These are phyloP conservation scores for Leccinum subgranulosum DNA, from an alignment of 768 basidiomycete species.

Conservation along the genomic window DNA sequence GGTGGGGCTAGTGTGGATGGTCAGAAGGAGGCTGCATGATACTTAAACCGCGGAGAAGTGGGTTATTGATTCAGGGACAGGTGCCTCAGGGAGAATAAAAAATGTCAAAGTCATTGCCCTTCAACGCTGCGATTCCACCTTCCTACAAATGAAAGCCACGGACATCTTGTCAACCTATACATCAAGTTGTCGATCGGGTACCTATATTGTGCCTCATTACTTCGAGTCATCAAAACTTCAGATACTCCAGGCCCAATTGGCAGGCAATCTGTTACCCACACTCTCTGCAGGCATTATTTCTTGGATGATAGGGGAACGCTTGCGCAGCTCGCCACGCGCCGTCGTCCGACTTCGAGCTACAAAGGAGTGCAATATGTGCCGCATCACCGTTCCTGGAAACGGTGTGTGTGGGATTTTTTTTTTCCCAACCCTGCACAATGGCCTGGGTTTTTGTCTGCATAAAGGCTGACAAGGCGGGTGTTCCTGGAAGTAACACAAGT, in stretches of 20 bases:
- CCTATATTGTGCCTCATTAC: background rate
- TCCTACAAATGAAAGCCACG: background rate
- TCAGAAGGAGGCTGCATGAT: background rate
- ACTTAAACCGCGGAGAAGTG: conserved; percentile 1
- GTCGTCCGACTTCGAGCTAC: background rate
- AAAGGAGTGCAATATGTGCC: background rate
- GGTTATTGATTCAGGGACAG: conserved; percentile 4
- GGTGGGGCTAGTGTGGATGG: background rate
- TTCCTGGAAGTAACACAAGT: background rate
- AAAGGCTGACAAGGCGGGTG: background rate
- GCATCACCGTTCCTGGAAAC: background rate
- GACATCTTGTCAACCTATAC: background rate
- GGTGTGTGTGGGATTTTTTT: background rate
- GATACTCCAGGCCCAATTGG: background rate
- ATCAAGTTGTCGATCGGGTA: background rate
- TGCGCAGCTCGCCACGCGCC: background rate
- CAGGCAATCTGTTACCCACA: background rate
- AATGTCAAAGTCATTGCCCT: background rate
- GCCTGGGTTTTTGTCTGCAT: background rate
- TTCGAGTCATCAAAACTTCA: background rate
- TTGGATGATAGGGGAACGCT: background rate
- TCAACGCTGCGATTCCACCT: too few species aligned
- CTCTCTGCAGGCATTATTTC: background rate
- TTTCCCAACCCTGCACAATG: background rate
- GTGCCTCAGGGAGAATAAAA: background rate